Conservation (phyloP, 2,329 filamentous ascomycete species). For the Shiraia bambusicola region DNA sequence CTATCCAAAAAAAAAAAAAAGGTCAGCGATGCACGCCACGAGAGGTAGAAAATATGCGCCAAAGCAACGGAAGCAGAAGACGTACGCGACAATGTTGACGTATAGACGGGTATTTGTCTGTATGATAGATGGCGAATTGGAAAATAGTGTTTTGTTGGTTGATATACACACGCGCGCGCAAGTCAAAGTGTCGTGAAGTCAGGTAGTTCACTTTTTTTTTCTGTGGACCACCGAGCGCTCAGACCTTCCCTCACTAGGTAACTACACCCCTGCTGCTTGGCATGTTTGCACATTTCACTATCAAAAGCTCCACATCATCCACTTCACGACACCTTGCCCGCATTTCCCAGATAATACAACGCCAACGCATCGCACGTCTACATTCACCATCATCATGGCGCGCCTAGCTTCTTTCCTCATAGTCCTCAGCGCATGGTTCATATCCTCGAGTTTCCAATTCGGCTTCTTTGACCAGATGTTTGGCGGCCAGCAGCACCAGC, state of each 20-base stretch:
- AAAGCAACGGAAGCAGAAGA: not conserved
- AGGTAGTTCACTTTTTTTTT: constrained; percentile 22
- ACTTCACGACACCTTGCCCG: not conserved
- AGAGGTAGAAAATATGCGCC: too few species aligned
- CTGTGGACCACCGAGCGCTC: constrained; percentile 24
- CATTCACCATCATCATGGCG: constrained; percentile 30
- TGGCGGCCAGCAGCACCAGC: constrained; percentile 60
- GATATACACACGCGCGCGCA: too few species aligned
- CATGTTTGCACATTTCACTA: constrained; percentile 11
- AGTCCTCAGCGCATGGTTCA: constrained; percentile 54
- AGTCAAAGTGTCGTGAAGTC: constrained; percentile 1
- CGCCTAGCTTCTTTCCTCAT: constrained; percentile 36
- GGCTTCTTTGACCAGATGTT: constrained; percentile 99
- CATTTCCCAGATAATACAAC: constrained; percentile 4
- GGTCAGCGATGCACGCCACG: too few species aligned
- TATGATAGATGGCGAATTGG: too few species aligned
- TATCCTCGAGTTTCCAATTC: constrained; percentile 76
- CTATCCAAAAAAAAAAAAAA: too few species aligned
- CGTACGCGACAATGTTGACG: not conserved
- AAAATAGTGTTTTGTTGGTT: too few species aligned
- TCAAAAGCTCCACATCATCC: constrained; percentile 19
- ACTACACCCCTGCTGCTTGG: constrained; percentile 12
- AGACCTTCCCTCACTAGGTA: too few species aligned
- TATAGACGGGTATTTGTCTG: not conserved
- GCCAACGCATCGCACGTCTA: constrained; percentile 20